phyloP scores from a whole-genome alignment of 1,284 basidiomycete genomes.

The Moesziomyces sp. region DNA sequence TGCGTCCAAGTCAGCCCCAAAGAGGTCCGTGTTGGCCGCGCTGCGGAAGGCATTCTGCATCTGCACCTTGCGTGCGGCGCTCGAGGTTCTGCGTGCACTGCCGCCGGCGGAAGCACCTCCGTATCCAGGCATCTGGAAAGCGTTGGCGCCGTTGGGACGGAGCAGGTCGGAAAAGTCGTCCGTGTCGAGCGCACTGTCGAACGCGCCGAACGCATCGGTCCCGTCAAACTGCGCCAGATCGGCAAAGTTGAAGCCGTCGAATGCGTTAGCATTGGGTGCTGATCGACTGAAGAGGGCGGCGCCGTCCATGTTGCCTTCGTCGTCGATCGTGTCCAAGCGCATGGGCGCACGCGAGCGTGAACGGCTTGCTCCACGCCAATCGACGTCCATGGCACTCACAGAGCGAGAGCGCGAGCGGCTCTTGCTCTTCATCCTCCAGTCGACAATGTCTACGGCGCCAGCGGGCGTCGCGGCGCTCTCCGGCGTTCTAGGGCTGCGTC shows the following conservation, averaged over 20 bases:
- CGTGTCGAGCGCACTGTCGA: slow-evolving; percentile 44
- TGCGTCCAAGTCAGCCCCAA: slow-evolving; percentile 46
- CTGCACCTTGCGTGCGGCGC: slow-evolving; percentile 41
- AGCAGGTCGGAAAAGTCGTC: slow-evolving; percentile 39
- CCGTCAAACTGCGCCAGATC: slow-evolving; percentile 47
- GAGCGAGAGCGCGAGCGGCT: slow-evolving; percentile 69
- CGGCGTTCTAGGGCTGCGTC: slow-evolving; percentile 57
- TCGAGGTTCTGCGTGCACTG: slow-evolving; percentile 24
- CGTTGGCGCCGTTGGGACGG: slow-evolving; percentile 10
- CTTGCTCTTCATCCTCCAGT: slow-evolving; percentile 67
- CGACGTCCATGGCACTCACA: slow-evolving; percentile 86
- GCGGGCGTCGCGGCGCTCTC: slow-evolving; percentile 46
- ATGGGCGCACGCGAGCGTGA: slow-evolving; percentile 86
- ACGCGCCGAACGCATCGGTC: slow-evolving; percentile 32
- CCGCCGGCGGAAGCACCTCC: slow-evolving; percentile 5
- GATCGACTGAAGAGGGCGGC: slow-evolving; percentile 49
- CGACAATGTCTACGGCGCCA: slow-evolving; percentile 58
- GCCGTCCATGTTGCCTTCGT: slow-evolving; percentile 37
- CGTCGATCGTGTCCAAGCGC: slow-evolving; percentile 49
- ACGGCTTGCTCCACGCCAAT: slow-evolving; percentile 91
- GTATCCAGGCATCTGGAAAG: slow-evolving; percentile 9
- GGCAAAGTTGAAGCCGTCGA: slow-evolving; percentile 44
- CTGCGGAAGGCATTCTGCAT: slow-evolving; percentile 58
- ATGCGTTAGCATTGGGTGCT: slow-evolving; percentile 34
- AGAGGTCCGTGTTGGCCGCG: slow-evolving; percentile 60